Conservation (phyloP, 2,329 filamentous ascomycete species). For the Coleophoma crateriformis region DNA sequence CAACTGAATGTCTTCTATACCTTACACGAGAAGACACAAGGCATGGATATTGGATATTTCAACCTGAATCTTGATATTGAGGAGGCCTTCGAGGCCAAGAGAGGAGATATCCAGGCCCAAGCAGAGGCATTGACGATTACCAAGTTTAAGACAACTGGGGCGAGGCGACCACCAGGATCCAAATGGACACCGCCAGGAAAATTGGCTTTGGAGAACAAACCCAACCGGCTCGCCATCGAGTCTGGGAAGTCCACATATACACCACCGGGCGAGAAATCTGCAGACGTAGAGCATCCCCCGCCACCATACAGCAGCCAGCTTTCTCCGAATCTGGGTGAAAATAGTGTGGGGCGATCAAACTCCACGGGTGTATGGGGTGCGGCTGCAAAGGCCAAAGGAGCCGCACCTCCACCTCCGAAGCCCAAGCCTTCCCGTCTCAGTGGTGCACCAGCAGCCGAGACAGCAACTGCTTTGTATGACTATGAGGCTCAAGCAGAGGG, state of each 20-base stretch:
- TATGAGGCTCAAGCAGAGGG: slow-evolving; percentile 94
- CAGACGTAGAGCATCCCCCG: slow-evolving; percentile 50
- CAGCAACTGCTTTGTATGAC: slow-evolving; percentile 87
- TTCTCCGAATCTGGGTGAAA: slow-evolving; percentile 17
- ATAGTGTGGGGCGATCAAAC: slow-evolving; percentile 30
- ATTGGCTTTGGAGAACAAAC: slow-evolving; percentile 9
- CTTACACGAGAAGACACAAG: slow-evolving; percentile 95
- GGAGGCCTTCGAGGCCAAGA: slow-evolving; percentile 83
- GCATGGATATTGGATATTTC: slow-evolving; percentile 95
- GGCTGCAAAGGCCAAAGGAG: slow-evolving; percentile 61
- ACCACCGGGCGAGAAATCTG: slow-evolving; percentile 27
- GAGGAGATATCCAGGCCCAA: slow-evolving; percentile 78
- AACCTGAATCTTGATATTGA: slow-evolving; percentile 87
- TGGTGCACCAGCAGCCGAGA: slow-evolving; percentile 62
- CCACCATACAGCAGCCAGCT: slow-evolving; percentile 60
- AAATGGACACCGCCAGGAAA: slow-evolving; percentile 13
- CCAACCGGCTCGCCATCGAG: slow-evolving; percentile 14
- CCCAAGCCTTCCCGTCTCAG: slow-evolving; percentile 74
- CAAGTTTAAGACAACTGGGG: slow-evolving; percentile 85
- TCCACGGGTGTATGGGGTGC: slow-evolving; percentile 37
- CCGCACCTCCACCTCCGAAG: slow-evolving; percentile 64
- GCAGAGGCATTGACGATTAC: slow-evolving; percentile 82
- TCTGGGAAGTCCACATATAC: slow-evolving; percentile 25
- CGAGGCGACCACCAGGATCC: slow-evolving; percentile 35
- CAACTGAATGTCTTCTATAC: slow-evolving; percentile 99